Base-by-base conservation (phyloP, 257 asterid genomes). In the Linaria vulgaris region DNA sequence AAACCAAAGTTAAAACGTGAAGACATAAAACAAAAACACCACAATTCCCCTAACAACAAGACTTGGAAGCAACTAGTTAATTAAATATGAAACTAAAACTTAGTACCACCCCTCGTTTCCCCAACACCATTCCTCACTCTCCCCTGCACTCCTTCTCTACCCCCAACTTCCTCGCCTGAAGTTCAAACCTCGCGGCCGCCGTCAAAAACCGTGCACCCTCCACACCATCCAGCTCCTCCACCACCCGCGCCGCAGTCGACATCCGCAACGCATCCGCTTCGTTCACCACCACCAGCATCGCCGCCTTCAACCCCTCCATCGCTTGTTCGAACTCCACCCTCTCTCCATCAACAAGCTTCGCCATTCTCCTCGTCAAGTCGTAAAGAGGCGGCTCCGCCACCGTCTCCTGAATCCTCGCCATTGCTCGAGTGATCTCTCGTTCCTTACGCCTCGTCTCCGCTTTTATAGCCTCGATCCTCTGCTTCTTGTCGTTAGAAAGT, bases 391-490 rank as follows among this genome's bases (percentile, higher is more conserved):
- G 90, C 27, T 83, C 82, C 12, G 85, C 88, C 68, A 80, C 69
- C 34, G 67, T 81, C 62, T 85, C 94, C 63, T 85, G 94, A 47
- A 77, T 61, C 41, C 75, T 70, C 0, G 88, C 94, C 79, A 83
- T 73, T 31, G 72, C 73, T 16, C 75, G 74, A 6, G 69, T 39
- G 30, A 85, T 49, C 20, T 30, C 53, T 41, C 58, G 76, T 64
- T 79, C 94, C 47, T 53, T 63, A 59, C 76, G 59, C 69, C 71
- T 58, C 17, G 72, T 20, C 47, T 60, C 80, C 3, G 60, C 72
- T 25, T 69, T 78, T 16, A 59, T 60, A 43, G 23, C 65, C 48
- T 73, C 72, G 30, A 71, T 49, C 67, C 76, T 70, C 56, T 6
- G 31, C 17, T 11, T 39, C 70, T 79, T 89, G 2, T 70, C 67